A percentile compares a stretch with the other conserved stretches of the same genome.
Conservation (phyloP, 2,329 filamentous ascomycete species). For the Aspergillus clavatus region DNA sequence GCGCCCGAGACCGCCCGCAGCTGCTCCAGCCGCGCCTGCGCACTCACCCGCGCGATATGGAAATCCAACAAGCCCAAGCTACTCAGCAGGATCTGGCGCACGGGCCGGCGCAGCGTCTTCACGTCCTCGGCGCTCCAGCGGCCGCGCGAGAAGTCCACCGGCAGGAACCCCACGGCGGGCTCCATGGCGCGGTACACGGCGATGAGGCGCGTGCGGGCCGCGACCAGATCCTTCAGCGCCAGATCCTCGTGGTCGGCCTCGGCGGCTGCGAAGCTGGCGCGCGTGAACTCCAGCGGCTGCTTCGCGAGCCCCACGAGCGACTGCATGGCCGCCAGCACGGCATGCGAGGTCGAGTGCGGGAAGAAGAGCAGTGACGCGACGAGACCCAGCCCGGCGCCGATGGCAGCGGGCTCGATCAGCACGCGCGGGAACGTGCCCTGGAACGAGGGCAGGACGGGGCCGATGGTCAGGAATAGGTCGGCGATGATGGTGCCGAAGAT, state of each 20-base stretch:
- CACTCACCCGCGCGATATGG: conserved; percentile 30
- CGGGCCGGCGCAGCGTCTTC: conserved; percentile 29
- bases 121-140: conserved; percentile 45
- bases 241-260: conserved; percentile 6
- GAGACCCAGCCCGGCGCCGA: conserved; percentile 43
- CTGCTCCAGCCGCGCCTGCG: neutral
- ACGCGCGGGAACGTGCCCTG: conserved; percentile 34
- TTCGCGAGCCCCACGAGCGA: conserved; percentile 24
- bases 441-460: conserved; percentile 40
- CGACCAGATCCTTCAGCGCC: conserved; percentile 18
- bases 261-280: conserved; percentile 10
- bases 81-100: conserved; percentile 34
- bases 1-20: neutral
- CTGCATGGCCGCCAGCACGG: conserved; percentile 34
- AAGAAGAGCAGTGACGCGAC: conserved; percentile 45
- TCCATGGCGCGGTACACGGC: conserved; percentile 35
- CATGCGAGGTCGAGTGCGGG: conserved; percentile 46
- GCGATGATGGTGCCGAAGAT: conserved; percentile 46
- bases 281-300: conserved; percentile 28
- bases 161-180: conserved; percentile 41
- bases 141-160: conserved; percentile 44
- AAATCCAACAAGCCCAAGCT: conserved; percentile 39
- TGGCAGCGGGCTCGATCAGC: conserved; percentile 44
- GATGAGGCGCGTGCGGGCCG: conserved; percentile 32
- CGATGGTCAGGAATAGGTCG: conserved; percentile 44